These are phyloP conservation scores for Pleurotus tuber-regium DNA, from an alignment of 768 basidiomycete species.

Conservation along the genomic window DNA sequence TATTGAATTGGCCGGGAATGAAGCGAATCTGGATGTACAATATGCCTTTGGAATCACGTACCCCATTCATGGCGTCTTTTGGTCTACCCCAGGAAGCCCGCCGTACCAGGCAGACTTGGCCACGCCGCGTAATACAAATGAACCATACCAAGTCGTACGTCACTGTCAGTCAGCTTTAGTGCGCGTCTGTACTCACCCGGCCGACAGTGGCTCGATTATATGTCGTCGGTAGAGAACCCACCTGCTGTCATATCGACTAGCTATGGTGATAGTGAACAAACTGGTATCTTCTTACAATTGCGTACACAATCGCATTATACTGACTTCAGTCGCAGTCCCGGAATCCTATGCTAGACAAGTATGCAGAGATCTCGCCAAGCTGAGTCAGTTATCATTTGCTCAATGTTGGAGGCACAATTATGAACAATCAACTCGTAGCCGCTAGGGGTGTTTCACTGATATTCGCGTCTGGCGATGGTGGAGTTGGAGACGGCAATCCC, in stretches of 20 bases:
- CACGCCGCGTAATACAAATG: constrained; percentile 39
- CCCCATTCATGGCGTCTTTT: constrained; percentile 59
- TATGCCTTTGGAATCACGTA: constrained; percentile 63
- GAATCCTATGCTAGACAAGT: constrained; percentile 51
- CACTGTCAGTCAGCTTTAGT: neutral
- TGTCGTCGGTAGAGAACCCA: constrained; percentile 41
- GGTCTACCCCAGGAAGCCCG: constrained; percentile 59
- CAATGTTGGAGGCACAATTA: neutral
- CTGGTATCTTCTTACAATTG: constrained; percentile 36
- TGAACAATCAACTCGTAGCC: constrained; percentile 31
- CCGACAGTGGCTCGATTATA: constrained; percentile 52
- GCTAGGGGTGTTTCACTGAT: constrained; percentile 62
- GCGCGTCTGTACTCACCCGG: neutral
- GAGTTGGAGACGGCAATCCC: constrained; percentile 63
- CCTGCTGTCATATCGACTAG: constrained; percentile 70
- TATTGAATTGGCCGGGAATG: constrained; percentile 48
- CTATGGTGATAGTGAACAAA: constrained; percentile 73
- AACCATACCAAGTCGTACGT: constrained; percentile 22
- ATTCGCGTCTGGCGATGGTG: constrained; percentile 66
- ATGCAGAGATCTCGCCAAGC: constrained; percentile 60
- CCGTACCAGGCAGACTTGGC: constrained; percentile 50
- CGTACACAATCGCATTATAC: neutral
- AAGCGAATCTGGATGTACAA: constrained; percentile 69
- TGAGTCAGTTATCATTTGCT: constrained; percentile 37
- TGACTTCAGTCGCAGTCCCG: constrained; percentile 42